Conservation (phyloP, 169 alveolate species). For the Toxoplasma gondii region DNA sequence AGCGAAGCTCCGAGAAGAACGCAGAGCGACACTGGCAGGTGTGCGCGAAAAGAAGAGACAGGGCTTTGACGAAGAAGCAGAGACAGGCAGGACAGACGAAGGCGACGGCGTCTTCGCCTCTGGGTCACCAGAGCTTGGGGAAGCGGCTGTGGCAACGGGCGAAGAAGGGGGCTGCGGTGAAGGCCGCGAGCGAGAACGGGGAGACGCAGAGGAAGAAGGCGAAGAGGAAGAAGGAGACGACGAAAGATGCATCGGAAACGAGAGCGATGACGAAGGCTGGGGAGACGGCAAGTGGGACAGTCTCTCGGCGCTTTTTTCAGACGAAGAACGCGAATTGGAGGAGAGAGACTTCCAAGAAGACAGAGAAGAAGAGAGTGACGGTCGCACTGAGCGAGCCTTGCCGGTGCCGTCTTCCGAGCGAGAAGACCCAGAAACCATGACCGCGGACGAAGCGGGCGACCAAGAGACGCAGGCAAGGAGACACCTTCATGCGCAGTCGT, state of each 20-base stretch:
- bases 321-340: background rate
- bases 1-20: background rate
- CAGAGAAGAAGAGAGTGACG: background rate
- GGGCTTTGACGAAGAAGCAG: too few species aligned
- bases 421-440: too few species aligned
- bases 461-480: background rate
- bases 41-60: too few species aligned
- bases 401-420: too few species aligned
- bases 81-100: too few species aligned
- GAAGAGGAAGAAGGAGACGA: slow-evolving; percentile 14
- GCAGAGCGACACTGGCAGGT: too few species aligned
- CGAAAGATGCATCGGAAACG: background rate
- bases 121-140: background rate
- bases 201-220: background rate
- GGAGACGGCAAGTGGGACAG: background rate
- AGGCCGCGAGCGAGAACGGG: background rate
- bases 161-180: background rate
- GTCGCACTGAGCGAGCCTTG: background rate
- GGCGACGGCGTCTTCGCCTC: too few species aligned
- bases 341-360: background rate
- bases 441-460: background rate
- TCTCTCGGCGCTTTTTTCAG: background rate
- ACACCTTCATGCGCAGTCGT: background rate
- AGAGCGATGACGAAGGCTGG: background rate
- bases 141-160: background rate